Evolutionary conservation across 2,329 filamentous ascomycete species (phyloP).

Genomic region (Sarocladium strictum): DNA sequence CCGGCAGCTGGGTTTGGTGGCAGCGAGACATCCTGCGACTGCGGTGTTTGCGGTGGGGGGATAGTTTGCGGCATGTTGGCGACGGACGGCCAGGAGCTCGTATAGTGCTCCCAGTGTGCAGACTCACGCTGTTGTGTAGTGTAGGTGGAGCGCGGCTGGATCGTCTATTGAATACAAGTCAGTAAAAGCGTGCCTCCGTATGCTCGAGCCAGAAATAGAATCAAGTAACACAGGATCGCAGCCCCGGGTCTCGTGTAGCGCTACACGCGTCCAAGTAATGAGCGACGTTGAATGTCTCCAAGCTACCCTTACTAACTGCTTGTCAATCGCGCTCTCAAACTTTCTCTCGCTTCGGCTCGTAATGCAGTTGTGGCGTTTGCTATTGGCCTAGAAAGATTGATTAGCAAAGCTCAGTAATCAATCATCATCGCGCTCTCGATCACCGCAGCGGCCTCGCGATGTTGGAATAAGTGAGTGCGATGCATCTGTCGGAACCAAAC

Average conservation of each 20-base stretch:
- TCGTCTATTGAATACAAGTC: not conserved
- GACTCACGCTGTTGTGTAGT: not conserved
- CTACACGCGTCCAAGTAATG: not conserved
- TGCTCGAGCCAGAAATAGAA: slow-evolving; percentile 5
- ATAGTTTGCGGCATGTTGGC: slow-evolving; percentile 25
- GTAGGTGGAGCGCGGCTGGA: not conserved
- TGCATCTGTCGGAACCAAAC: not conserved
- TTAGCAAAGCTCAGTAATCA: not conserved
- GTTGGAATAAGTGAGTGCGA: not conserved
- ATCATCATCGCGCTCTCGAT: not conserved
- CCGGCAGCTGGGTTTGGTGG: slow-evolving; percentile 23
- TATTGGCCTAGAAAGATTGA: not conserved
- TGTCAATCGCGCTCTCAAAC: not conserved
- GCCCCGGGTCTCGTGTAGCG: slow-evolving; percentile 7
- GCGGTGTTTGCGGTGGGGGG: slow-evolving; percentile 49
- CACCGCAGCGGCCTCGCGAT: too few species aligned
- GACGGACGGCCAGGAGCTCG: not conserved
- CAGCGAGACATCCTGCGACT: slow-evolving; percentile 41
- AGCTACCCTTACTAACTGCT: not conserved
- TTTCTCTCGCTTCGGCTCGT: not conserved
- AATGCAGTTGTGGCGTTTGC: not conserved
- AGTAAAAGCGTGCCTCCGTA: not conserved
- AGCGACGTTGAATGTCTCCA: not conserved
- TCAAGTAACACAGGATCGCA: slow-evolving; percentile 5
- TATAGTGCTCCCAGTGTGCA: not conserved